Evolutionary conservation across 2,329 filamentous ascomycete genomes (phyloP).

Genomic region (Aspergillus uvarum): DNA sequence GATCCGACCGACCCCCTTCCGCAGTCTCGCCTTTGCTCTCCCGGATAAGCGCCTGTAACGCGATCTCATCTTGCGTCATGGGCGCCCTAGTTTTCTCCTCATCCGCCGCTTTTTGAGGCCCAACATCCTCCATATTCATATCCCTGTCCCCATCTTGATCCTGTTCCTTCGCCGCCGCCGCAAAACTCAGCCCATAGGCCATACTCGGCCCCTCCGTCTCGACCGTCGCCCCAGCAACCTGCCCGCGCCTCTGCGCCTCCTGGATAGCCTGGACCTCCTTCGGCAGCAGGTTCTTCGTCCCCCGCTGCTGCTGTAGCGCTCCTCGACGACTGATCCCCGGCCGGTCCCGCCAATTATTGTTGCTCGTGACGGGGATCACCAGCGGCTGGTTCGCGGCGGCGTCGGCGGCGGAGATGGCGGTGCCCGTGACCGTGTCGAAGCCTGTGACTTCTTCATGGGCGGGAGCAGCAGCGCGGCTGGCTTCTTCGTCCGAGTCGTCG

Average conservation of each 20-base stretch:
- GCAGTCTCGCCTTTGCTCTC: slow-evolving; percentile 47
- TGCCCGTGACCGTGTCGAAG: slow-evolving; percentile 51
- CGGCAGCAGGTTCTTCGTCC: slow-evolving; percentile 62
- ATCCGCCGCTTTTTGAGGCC: background rate
- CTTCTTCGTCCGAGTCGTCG: slow-evolving; percentile 59
- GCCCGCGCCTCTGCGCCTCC: slow-evolving; percentile 40
- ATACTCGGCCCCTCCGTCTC: slow-evolving; percentile 54
- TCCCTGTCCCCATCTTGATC: slow-evolving; percentile 21
- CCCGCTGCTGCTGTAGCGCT: slow-evolving; percentile 50
- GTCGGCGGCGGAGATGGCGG: slow-evolving; percentile 42
- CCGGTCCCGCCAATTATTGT: slow-evolving; percentile 69
- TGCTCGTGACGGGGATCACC: slow-evolving; percentile 75
- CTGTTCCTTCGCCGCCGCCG: slow-evolving; percentile 12
- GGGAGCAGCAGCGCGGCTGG: slow-evolving; percentile 27
- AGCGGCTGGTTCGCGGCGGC: slow-evolving; percentile 59
- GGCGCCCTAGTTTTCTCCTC: slow-evolving; percentile 24
- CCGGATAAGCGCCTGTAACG: slow-evolving; percentile 66
- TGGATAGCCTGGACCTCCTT: slow-evolving; percentile 53
- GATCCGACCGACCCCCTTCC: slow-evolving; percentile 43
- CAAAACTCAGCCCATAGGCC: slow-evolving; percentile 56
- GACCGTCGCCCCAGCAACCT: slow-evolving; percentile 33
- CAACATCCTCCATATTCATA: slow-evolving; percentile 30
- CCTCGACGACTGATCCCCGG: slow-evolving; percentile 18
- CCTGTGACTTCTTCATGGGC: slow-evolving; percentile 52
- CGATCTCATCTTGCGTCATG: slow-evolving; percentile 61